Evolutionary conservation across 805 yeast species (phyloP).

Genomic region (Suhomyces pyralidae): DNA sequence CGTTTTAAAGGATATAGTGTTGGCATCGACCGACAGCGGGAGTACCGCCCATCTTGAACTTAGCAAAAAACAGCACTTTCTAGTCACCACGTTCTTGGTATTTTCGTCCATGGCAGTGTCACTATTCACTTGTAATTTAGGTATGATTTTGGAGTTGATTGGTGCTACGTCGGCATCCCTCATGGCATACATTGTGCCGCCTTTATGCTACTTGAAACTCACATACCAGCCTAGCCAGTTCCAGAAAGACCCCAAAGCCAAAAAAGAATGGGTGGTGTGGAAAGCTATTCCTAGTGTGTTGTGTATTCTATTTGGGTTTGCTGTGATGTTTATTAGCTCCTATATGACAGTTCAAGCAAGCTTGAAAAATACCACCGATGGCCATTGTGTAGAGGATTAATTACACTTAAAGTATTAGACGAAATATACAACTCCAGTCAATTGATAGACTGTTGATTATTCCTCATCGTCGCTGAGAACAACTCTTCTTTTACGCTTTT

Average conservation of each 20-base stretch:
- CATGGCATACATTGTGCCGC: constrained; percentile 91
- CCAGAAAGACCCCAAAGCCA: constrained; percentile 21
- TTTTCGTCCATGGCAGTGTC: constrained; percentile 72
- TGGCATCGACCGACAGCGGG: constrained; percentile 18
- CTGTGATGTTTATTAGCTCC: constrained; percentile 80
- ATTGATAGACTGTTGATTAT: constrained; percentile 4
- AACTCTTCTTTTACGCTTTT: constrained; percentile 18
- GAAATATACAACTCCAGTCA: no score
- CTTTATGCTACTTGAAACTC: constrained; percentile 72
- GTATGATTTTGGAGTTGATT: constrained; percentile 82
- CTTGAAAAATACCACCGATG: constrained; percentile 34
- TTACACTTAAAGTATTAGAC: background rate
- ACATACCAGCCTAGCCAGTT: constrained; percentile 43
- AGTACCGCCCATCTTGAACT: constrained; percentile 39
- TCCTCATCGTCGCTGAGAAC: constrained; percentile 23
- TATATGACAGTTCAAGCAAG: constrained; percentile 61
- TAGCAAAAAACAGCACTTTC: constrained; percentile 50
- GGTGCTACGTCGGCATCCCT: constrained; percentile 92
- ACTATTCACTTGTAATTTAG: constrained; percentile 79
- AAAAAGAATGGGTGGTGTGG: constrained; percentile 23
- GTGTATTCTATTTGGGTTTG: constrained; percentile 68
- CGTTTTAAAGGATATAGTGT: constrained; percentile 66
- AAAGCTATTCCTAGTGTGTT: constrained; percentile 56
- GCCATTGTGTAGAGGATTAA: constrained; percentile 48
- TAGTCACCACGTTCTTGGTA: constrained; percentile 64